phyloP scores from a whole-genome alignment of 306 rosid genomes.

The Prunus campanulata region DNA sequence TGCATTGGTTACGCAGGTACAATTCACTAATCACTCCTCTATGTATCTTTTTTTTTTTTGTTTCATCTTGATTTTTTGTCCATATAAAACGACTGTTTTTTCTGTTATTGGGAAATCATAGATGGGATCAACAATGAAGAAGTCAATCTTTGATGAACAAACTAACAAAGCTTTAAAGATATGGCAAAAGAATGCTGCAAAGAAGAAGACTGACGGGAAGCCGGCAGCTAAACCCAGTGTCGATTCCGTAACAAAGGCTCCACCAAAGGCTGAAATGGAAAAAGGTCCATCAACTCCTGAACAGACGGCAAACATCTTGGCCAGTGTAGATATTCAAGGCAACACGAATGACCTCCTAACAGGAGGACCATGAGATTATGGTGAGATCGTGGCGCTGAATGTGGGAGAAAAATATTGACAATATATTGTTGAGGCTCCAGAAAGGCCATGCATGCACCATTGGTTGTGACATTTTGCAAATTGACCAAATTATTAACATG shows the following conservation, averaged over 20 bases:
- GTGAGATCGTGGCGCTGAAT: background rate
- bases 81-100: no score
- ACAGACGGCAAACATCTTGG: conserved; percentile 17
- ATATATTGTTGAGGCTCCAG: background rate
- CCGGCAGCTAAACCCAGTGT: conserved; percentile 25
- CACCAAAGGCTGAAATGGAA: conserved; percentile 8
- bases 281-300: background rate
- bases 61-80: background rate
- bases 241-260: conserved; percentile 31
- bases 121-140: conserved; percentile 98
- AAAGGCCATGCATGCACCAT: background rate
- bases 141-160: conserved; percentile 88
- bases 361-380: conserved; percentile 6
- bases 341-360: background rate
- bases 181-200: conserved; percentile 77
- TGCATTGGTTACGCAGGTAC: conserved; percentile 91
- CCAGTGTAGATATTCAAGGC: conserved; percentile 17
- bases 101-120: conserved; percentile 21
- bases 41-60: background rate
- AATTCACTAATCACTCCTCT: background rate
- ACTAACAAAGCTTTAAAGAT: conserved; percentile 73
- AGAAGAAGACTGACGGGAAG: conserved; percentile 45
- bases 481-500: background rate
- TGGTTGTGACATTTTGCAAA: background rate
- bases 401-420: background rate